These are phyloP conservation scores for Potentilla sterilis DNA, from an alignment of 306 rosid species.

Conservation along the genomic window DNA sequence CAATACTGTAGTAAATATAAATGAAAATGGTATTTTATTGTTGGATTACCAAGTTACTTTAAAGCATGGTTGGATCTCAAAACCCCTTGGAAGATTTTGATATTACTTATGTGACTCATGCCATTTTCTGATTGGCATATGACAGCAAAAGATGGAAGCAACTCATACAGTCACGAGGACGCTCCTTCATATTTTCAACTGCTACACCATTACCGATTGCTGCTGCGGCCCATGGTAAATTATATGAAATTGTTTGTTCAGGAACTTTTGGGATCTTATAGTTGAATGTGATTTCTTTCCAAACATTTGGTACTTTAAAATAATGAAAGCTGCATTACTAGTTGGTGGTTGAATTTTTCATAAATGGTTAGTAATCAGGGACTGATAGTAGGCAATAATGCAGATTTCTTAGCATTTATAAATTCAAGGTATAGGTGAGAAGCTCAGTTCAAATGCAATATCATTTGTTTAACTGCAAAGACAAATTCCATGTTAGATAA, in stretches of 20 bases:
- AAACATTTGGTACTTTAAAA: not conserved
- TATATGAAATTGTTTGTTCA: conserved; percentile 6
- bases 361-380: not conserved
- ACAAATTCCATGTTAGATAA: not conserved
- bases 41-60: not conserved
- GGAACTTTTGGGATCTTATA: not conserved
- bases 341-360: not conserved
- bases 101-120: not conserved
- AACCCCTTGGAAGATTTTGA: not conserved
- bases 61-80: not conserved
- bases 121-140: conserved; percentile 28
- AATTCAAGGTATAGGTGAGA: not conserved
- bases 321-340: not conserved
- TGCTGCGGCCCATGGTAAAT: conserved; percentile 85
- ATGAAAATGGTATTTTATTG: not conserved
- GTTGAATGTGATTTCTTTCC: conserved; percentile 14
- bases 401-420: not conserved
- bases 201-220: conserved; percentile 73
- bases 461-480: not conserved
- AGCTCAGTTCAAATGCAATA: not conserved
- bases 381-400: not conserved
- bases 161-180: conserved; percentile 90
- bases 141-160: conserved; percentile 85
- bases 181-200: conserved; percentile 88
- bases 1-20: not conserved